Evolutionary conservation across 352 stramenopile genomes (phyloP).

Genomic region (Thalassiosira delicatula): DNA sequence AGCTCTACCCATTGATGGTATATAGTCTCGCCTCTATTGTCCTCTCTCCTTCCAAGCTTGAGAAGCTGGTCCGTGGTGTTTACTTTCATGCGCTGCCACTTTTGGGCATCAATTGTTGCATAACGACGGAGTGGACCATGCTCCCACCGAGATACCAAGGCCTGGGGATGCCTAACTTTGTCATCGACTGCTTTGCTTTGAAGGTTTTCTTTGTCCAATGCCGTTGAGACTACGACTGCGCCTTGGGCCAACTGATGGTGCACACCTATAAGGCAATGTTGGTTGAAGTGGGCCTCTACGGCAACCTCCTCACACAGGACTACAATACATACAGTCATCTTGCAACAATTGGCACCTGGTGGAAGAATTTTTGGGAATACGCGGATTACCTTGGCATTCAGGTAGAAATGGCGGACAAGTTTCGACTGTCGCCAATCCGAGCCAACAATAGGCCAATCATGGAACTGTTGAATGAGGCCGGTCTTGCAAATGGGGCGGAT

Average conservation of each 20-base stretch:
- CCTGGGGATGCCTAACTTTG: constrained; percentile 20
- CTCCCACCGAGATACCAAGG: constrained; percentile 3
- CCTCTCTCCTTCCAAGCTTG: neutral
- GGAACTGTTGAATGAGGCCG: constrained; percentile 4
- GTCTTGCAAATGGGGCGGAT: constrained; percentile 32
- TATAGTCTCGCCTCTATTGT: neutral
- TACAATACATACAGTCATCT: neutral
- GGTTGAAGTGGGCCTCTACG: constrained; percentile 13
- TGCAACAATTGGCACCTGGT: constrained; percentile 24
- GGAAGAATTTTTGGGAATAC: constrained; percentile 19
- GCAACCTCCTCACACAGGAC: neutral
- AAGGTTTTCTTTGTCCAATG: constrained; percentile 1
- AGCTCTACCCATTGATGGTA: neutral
- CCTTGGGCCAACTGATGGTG: neutral
- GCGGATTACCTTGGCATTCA: neutral
- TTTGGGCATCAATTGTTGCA: constrained; percentile 18
- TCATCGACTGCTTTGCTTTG: neutral
- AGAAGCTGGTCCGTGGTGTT: neutral
- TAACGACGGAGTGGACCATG: neutral
- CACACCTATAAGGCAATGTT: constrained; percentile 9
- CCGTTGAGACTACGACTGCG: neutral
- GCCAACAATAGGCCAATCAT: too few species aligned
- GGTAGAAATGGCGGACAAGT: neutral
- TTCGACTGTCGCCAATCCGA: neutral
- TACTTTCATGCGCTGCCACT: neutral